Percentiles rank a stretch among this genome's conserved stretches.
Evolutionary conservation across 805 yeast genomes (phyloP).

Genomic region (Nakazawaea siamensis): DNA sequence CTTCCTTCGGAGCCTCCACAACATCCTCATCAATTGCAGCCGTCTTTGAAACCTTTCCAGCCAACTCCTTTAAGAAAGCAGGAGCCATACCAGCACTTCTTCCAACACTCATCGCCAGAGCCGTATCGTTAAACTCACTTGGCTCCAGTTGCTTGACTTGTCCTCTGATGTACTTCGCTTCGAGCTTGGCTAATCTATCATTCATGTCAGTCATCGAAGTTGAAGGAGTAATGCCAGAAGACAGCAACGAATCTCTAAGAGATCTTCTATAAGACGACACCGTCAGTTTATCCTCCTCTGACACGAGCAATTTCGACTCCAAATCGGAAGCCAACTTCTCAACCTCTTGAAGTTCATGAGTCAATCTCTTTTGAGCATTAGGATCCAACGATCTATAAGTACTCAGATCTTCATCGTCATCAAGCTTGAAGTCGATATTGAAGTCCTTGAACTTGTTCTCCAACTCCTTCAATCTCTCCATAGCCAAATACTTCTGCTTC

Average conservation of each 20-base stretch:
- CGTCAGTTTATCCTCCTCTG: conserved; percentile 11
- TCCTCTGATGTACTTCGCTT: conserved; percentile 38
- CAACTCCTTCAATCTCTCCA: conserved; percentile 64
- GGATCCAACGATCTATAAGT: conserved; percentile 9
- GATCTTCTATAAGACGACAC: conserved; percentile 5
- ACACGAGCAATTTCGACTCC: conserved; percentile 25
- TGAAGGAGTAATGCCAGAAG: conserved; percentile 1
- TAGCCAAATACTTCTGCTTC: conserved; percentile 55
- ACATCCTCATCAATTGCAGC: conserved; percentile 23
- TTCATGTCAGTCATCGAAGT: conserved; percentile 10
- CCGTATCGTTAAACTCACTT: conserved; percentile 14
- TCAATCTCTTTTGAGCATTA: conserved; percentile 19
- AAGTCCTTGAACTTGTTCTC: conserved; percentile 61
- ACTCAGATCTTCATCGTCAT: conserved; percentile 13
- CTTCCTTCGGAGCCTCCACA: background rate
- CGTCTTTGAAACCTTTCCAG: conserved; percentile 31
- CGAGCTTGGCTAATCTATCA: conserved; percentile 20
- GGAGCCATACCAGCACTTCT: conserved; percentile 32
- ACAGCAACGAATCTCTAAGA: conserved; percentile 5
- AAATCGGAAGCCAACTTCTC: conserved; percentile 31
- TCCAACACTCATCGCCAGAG: conserved; percentile 19
- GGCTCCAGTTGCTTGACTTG: conserved; percentile 22
- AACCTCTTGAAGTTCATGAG: conserved; percentile 33
- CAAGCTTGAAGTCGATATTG: conserved; percentile 41
- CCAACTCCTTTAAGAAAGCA: conserved; percentile 44